phyloP scores from a whole-genome alignment of 2,329 filamentous ascomycete species.

The Biscogniauxia sp. region DNA sequence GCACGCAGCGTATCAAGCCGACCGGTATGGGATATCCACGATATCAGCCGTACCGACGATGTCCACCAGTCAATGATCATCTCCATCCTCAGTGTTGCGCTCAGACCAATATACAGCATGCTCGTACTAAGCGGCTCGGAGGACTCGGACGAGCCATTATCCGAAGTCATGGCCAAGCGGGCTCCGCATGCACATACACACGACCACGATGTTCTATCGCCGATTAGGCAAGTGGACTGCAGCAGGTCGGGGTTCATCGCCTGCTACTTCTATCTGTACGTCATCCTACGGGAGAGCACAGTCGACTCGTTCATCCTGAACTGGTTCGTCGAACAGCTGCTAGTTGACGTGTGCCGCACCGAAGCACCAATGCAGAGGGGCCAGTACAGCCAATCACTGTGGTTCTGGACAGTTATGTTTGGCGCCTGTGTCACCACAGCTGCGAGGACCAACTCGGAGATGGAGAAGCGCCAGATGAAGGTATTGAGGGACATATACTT shows the following conservation, averaged over 20 bases:
- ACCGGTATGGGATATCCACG: constrained; percentile 37
- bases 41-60: constrained; percentile 37
- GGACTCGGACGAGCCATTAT: constrained; percentile 25
- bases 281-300: constrained; percentile 40
- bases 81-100: constrained; percentile 43
- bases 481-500: constrained; percentile 38
- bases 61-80: constrained; percentile 45
- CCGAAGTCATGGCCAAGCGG: constrained; percentile 27
- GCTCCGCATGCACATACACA: constrained; percentile 19
- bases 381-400: constrained; percentile 41
- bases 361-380: constrained; percentile 40
- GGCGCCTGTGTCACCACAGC: constrained; percentile 41
- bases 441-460: constrained; percentile 35
- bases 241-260: constrained; percentile 46
- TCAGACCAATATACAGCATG: constrained; percentile 39
- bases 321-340: constrained; percentile 45
- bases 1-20: constrained; percentile 39
- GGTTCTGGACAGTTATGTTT: constrained; percentile 47
- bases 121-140: constrained; percentile 25
- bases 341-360: constrained; percentile 42
- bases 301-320: constrained; percentile 44
- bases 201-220: constrained; percentile 14
- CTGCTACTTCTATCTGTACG: constrained; percentile 47
- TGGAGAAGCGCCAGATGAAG: constrained; percentile 38
- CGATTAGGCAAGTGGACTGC: constrained; percentile 30